Base-by-base conservation (phyloP, 768 basidiomycete genomes). In the Lentinula guzmanii region DNA sequence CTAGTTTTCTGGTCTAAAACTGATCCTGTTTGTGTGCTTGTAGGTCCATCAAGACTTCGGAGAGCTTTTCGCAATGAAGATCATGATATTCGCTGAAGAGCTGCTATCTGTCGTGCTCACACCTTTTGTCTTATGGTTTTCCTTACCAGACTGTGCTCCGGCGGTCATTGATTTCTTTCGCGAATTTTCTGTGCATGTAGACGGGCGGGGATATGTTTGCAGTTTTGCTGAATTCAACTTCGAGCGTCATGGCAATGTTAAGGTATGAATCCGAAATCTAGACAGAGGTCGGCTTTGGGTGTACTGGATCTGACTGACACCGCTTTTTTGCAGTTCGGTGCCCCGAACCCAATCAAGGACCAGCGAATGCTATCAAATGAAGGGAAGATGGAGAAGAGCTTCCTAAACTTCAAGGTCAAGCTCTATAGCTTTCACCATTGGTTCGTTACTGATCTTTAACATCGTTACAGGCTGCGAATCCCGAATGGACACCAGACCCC, bases 161-260 rank as follows among this genome's bases (percentile, higher is more conserved):
- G 89, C 88, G 0, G 90, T 98, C 65, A 84, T 99, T 63, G 97
- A 99, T 70, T 98, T 99, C 71, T 98, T 99, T 83, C 86, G 96
- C 35, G 96, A 98, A 72, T 99, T 98, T 70, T 90, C 94, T 0
- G 90, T 99, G 1, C 96, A 98, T 72, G 90, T 99, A 21, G 95
- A 98, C 62, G 93, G 95, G 0, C 82, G 97, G 2, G 97, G 97
- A 4, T 96, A 97, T 68, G 91, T 99, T 18, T 98, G 97, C 70
- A 95, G 92, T 60, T 99, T 98, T 72, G 97, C 97, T 3, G 95
- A 96, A 62, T 99, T 99, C 71, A 95, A 98, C 71, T 98, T 99
- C 72, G 88, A 94, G 75, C 77, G 94, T 60, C 94, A 97, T 64
- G 94, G 95, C 0, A 95, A 95, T 71, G 82, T 93, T 71, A 94